phyloP scores from a whole-genome alignment of 2,329 filamentous ascomycete genomes.

The Arthrobotrys musiformis region DNA sequence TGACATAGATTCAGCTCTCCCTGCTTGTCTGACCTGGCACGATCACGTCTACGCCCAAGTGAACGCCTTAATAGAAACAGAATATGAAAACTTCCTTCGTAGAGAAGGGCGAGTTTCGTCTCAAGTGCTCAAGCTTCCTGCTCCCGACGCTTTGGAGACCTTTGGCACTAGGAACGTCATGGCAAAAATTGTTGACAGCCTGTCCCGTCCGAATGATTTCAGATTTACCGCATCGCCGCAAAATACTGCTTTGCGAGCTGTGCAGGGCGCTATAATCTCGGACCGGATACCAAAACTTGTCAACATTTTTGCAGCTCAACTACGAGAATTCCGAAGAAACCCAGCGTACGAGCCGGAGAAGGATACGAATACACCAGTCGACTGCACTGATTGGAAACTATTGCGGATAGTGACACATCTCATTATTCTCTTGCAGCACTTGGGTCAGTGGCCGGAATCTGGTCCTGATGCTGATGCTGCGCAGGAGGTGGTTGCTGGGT shows the following conservation, averaged over 20 bases:
- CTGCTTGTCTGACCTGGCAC: slow-evolving; percentile 80
- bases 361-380: slow-evolving; percentile 63
- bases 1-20: slow-evolving; percentile 76
- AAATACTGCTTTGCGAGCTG: slow-evolving; percentile 73
- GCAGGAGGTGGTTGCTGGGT: slow-evolving; percentile 81
- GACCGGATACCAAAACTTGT: slow-evolving; percentile 57
- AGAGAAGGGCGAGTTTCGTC: slow-evolving; percentile 68
- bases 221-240: slow-evolving; percentile 68
- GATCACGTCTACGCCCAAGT: slow-evolving; percentile 88
- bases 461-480: slow-evolving; percentile 61
- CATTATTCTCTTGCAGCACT: slow-evolving; percentile 73
- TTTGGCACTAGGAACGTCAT: slow-evolving; percentile 64
- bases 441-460: slow-evolving; percentile 66
- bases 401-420: slow-evolving; percentile 78
- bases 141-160: slow-evolving; percentile 71
- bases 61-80: slow-evolving; percentile 82
- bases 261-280: slow-evolving; percentile 80
- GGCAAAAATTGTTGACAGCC: slow-evolving; percentile 68
- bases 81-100: slow-evolving; percentile 79
- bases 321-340: slow-evolving; percentile 64
- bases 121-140: slow-evolving; percentile 70
- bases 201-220: slow-evolving; percentile 44
- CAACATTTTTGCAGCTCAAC: slow-evolving; percentile 56
- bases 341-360: slow-evolving; percentile 65
- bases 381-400: slow-evolving; percentile 61